Percentiles rank a stretch among this genome's conserved stretches.
These are phyloP conservation scores for Chlorencoelia australis DNA, from an alignment of 2,329 filamentous ascomycete genomes.

Conservation along the genomic window DNA sequence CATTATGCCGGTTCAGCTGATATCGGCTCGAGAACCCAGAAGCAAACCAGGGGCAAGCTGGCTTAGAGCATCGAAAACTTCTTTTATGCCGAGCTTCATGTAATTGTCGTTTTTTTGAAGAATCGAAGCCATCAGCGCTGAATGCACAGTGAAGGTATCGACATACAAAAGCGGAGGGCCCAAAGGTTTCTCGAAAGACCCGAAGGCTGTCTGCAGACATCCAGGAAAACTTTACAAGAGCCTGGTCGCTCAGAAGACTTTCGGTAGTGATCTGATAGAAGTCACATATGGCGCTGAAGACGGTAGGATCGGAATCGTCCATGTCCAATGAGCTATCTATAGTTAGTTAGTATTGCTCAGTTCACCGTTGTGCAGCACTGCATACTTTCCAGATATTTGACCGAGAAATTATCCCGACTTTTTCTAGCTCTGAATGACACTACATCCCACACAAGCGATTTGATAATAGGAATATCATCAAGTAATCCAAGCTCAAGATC, in stretches of 20 bases:
- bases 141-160: conserved; percentile 3
- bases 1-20: conserved; percentile 2
- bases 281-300: conserved; percentile 4
- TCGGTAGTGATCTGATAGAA: conserved; percentile 4
- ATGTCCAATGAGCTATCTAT: conserved; percentile 1
- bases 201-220: background rate
- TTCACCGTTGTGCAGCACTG: background rate
- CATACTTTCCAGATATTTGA: background rate
- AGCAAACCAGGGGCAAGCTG: conserved; percentile 3
- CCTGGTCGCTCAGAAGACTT: conserved; percentile 1
- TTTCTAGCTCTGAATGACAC: background rate
- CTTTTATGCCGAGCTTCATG: conserved; percentile 6
- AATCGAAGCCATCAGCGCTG: conserved; percentile 4
- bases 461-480: conserved; percentile 3
- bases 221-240: background rate
- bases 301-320: conserved; percentile 4
- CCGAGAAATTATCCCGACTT: background rate
- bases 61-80: conserved; percentile 1
- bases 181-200: conserved; percentile 2
- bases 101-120: background rate
- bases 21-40: conserved; percentile 1
- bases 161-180: conserved; percentile 4
- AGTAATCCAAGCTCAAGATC: background rate
- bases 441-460: conserved; percentile 2
- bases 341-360: background rate